Evolutionary conservation across 805 yeast genomes (phyloP), one percentile per base, ranked within the genome.

Genomic region (Spathaspora arborariae): DNA sequence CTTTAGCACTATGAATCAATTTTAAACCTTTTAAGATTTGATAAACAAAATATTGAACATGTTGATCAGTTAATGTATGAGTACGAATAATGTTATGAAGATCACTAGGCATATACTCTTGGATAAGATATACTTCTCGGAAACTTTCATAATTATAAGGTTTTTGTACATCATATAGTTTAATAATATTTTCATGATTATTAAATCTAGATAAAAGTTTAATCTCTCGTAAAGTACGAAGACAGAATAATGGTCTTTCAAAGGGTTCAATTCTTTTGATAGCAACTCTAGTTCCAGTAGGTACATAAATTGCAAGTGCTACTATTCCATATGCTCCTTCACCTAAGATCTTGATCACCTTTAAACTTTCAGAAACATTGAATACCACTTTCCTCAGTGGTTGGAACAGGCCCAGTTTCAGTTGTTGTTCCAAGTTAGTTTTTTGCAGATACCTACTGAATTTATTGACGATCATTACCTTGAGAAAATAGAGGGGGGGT

Each of bases 1-100:
- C 96, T 58, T 90, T 88, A n/a, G 96, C 96, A 20, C 90, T 82
- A 63, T 92, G 98, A 61, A 92, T 75, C 22, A 94, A 88, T 64
- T 92, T 92, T 47, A 92, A 72, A 1, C 96, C 98, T 44, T 96
- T 75, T 48, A 92, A 70, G 0, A 94, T 88, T 67, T 92, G 98
- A 66, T 92, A 92, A 16, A 88, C 79, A 63, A 92, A 92, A 65
- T 90, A 90, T 63, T 92, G 98, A 55, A 91, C 83, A 65, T 92
- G 98, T 63, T 89, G 96, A 64, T 92, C 98, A 18, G 88, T 36
- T 24, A 86, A 64, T 24, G 62, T 64, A 52, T 80, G 82, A 2
- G 82, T 72, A 42, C 70, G 65, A 41, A 86, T 83, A 11, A 84
- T 81, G 36, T 78, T 70, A 53, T 84, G 84, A 36, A 87, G 64